Conservation (phyloP, 768 basidiomycete species). For the Hypsizygus marmoreus region DNA sequence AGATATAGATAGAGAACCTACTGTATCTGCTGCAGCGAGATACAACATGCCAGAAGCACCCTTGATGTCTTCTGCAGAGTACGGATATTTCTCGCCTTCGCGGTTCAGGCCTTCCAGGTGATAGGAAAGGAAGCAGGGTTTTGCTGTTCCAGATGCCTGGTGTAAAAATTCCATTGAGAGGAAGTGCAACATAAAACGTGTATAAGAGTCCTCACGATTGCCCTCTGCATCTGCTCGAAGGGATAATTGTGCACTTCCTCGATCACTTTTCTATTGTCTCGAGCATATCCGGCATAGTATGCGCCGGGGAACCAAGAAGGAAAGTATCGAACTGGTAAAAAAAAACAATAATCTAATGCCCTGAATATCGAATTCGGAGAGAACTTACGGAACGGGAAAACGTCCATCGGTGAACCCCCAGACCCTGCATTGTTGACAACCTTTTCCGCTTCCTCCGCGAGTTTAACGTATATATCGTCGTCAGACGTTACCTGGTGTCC, state of each 20-base stretch:
- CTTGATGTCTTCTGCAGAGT: slow-evolving; percentile 17
- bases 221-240: slow-evolving; percentile 27
- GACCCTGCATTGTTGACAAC: slow-evolving; percentile 23
- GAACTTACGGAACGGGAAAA: slow-evolving; percentile 28
- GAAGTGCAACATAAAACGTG: background rate
- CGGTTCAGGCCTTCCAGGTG: slow-evolving; percentile 16
- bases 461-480: slow-evolving; percentile 38
- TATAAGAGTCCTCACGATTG: slow-evolving; percentile 28
- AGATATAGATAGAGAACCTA: slow-evolving; percentile 18
- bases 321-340: slow-evolving; percentile 26
- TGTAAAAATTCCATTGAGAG: background rate
- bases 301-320: slow-evolving; percentile 37
- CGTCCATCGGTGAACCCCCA: slow-evolving; percentile 11
- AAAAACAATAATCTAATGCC: background rate
- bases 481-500: slow-evolving; percentile 31
- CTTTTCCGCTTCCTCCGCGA: slow-evolving; percentile 31
- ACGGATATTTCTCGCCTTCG: slow-evolving; percentile 2
- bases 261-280: slow-evolving; percentile 4
- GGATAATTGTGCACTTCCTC: slow-evolving; percentile 31
- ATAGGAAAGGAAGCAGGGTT: slow-evolving; percentile 22
- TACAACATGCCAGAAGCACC: slow-evolving; percentile 21
- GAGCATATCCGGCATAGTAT: slow-evolving; percentile 20
- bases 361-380: no score
- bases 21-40: slow-evolving; percentile 39
- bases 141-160: slow-evolving; percentile 25